Evolutionary conservation across 2,329 filamentous ascomycete species (phyloP), one percentile per base, ranked within the genome.

Genomic region (Leptosphaerulina australis): DNA sequence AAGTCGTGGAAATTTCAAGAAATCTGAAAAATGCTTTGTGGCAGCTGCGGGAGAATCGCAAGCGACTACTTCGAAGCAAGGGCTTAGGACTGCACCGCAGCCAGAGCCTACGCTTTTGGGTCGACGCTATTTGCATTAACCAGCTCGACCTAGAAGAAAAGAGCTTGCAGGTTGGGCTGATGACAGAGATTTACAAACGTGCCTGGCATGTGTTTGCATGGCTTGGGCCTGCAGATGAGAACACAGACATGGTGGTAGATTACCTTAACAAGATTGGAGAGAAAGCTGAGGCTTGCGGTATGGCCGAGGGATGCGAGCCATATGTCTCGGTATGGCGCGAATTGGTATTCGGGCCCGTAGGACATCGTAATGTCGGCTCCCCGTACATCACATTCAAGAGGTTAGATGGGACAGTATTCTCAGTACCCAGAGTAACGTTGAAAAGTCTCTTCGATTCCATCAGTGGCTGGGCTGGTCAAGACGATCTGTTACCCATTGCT

Each of bases 111-210:
- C n/a, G 18, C 18, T 21, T 59, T 5, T 62, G 59, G 59, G 53
- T 61, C 11, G 58, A 63, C 24, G 44, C 47, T 15, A 11, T 60
- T 17, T 62, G 57, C 29, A 60, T 62, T 38, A 55, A 60, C 30
- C 55, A 61, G 44, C 10, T n/a, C 2, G 53, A 60, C 26, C n/a
- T 21, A 10, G 11, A 44, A 39, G 59, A 60, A 40, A 51, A 51
- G 31, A 52, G 39, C 10, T 40, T 37, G 9, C 59, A 63, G 24
- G 56, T 63, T 6, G 41, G 48, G 3, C 28, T 55, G 1, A 60
- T 62, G 59, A 44, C 28, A 9, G 28, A 53, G 4, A 56, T 62
- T 9, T 62, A 56, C 29, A 20, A 33, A 35, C 17, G 44, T 8
- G 44, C 57, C 5, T 22, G 14, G n/a, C 29, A 35, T 14, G 48